phyloP scores from a whole-genome alignment of 169 alveolate species.

The Plasmodium malariae region DNA sequence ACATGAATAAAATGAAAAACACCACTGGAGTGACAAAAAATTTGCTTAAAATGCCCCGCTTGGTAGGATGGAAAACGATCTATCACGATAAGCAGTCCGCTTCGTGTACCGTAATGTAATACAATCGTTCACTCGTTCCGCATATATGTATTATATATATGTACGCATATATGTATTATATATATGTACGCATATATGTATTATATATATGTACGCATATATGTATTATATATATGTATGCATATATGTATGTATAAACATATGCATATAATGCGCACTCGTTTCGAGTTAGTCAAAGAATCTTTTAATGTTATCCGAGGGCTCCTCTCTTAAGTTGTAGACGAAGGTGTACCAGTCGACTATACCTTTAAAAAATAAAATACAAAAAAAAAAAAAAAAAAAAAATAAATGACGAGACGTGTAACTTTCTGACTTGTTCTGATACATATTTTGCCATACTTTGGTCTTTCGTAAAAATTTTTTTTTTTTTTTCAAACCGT shows the following conservation, averaged over 20 bases:
- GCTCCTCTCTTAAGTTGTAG: constrained; percentile 67
- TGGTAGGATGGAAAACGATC: no score
- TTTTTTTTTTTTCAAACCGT: constrained; percentile 23
- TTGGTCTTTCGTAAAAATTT: no score
- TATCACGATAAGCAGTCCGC: no score
- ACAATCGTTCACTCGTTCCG: no score
- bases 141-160: no score
- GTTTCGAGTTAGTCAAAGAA: constrained; percentile 28
- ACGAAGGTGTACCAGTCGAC: constrained; percentile 77
- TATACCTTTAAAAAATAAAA: constrained; percentile 21
- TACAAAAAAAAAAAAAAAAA: neutral
- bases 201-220: neutral
- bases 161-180: neutral
- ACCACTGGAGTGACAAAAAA: no score
- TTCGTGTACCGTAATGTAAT: no score
- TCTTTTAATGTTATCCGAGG: constrained; percentile 63
- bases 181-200: neutral
- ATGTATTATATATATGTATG: neutral
- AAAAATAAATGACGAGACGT: neutral
- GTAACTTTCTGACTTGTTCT: neutral
- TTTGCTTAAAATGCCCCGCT: no score
- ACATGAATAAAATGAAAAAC: neutral
- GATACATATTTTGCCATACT: no score
- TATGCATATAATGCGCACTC: no score
- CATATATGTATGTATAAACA: neutral